Conservation (phyloP, 768 basidiomycete genomes). For the Naganishia vaughanmartiniae region DNA sequence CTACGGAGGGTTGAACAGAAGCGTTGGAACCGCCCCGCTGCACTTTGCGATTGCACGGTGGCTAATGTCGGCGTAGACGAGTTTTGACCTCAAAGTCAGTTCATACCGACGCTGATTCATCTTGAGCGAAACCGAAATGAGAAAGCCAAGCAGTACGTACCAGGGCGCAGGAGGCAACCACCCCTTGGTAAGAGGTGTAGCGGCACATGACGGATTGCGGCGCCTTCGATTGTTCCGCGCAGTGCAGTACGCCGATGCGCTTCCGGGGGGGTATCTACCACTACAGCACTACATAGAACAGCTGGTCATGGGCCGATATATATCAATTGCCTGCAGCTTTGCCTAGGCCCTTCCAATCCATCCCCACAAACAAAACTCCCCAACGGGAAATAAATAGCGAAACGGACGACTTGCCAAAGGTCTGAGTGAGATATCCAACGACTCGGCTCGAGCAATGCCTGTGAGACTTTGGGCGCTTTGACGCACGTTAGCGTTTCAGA, state of each 20-base stretch:
- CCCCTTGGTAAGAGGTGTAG: background rate
- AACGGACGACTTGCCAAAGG: background rate
- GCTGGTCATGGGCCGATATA: too few species aligned
- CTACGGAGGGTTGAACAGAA: too few species aligned
- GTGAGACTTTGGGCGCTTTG: background rate
- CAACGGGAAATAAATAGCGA: background rate
- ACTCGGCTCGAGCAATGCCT: background rate
- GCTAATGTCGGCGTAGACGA: background rate
- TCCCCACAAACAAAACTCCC: background rate
- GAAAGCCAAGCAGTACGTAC: background rate
- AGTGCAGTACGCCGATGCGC: background rate
- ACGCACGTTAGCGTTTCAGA: background rate
- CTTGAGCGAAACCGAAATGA: background rate
- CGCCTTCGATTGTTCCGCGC: background rate
- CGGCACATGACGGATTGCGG: background rate
- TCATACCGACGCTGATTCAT: constrained; percentile 15
- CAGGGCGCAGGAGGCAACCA: background rate
- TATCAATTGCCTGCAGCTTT: too few species aligned
- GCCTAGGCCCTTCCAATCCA: too few species aligned
- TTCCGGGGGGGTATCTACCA: constrained; percentile 15
- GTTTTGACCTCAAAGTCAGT: background rate
- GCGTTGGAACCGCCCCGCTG: too few species aligned
- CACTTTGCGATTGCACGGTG: too few species aligned
- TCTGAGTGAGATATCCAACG: background rate
- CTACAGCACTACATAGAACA: too few species aligned